Base-by-base conservation (phyloP, 129 eudicot species). In the Sambucus nigra region DNA sequence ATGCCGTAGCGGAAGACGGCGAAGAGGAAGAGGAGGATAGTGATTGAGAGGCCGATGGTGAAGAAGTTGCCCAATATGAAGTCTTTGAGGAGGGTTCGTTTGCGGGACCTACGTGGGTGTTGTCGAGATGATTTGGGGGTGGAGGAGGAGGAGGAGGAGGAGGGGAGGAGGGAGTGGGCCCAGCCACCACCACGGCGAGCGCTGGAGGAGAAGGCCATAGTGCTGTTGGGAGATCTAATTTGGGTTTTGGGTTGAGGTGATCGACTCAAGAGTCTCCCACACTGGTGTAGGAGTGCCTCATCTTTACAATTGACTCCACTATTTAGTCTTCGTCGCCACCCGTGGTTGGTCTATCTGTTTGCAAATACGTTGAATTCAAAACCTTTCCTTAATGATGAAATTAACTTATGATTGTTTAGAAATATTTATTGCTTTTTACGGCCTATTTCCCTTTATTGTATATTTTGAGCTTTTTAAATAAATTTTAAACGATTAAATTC, bases 131-230 rank as follows among this genome's bases (percentile, higher is more conserved):
- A 24, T 28, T 70, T 61, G 65, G 73, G 42, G 57, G 70, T 28
- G 31, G 48, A 1, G 49, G 27, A 5, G 19, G 45, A 19, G 57
- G 28, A 22, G 31, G 77, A 39, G 11, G 75, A 29, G 71, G 74
- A 65, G 7, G 87, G 97, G 55, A 83, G 94, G 76, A 80, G 57
- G n/a, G 86, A 73, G 31, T 65, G 79, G 40, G 82, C 67, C 97
- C 94, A 88, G 11, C 78, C 72, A 28, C 65, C 71, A 67, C 79
- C 80, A 39, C 94, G 87, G 17, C 96, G 84, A 62, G 55, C 70
- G 60, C 59, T 42, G 44, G 77, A 47, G 69, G 87, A 70, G 73
- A 84, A 80, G 12, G 87, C 66, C 94, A 84, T 53, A 18, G n/a
- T 29, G 22, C 7, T 3, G 12, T 48, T 9, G 24, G 54, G 65